phyloP scores from a whole-genome alignment of 2,329 filamentous ascomycete genomes.

The Pleurostoma richardsiae region DNA sequence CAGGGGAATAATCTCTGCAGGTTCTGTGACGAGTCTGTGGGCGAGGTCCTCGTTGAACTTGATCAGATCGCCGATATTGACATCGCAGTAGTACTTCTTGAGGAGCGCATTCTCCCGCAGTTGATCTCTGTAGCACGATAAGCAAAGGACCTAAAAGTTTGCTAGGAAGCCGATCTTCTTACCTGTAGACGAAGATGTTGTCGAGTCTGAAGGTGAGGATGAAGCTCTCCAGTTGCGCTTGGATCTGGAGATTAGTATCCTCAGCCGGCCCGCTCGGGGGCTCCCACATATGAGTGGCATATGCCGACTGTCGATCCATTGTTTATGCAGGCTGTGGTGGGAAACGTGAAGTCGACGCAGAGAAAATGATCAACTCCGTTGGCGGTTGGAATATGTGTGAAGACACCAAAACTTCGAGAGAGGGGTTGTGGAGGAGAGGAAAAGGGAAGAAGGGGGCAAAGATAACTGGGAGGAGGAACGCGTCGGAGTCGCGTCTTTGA shows the following conservation, averaged over 20 bases:
- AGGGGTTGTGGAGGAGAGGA: not conserved
- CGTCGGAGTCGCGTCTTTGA: no score
- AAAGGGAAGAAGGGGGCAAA: no score
- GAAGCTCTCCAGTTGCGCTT: conserved; percentile 80
- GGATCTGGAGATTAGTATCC: conserved; percentile 67
- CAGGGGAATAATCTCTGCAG: conserved; percentile 85
- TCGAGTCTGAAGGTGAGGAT: conserved; percentile 91
- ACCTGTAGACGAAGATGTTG: conserved; percentile 94
- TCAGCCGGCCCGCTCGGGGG: conserved; percentile 60
- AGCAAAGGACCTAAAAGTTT: conserved; percentile 1
- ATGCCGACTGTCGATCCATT: conserved; percentile 88
- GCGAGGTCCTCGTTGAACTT: conserved; percentile 95
- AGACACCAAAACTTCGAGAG: not conserved
- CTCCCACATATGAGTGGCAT: conserved; percentile 76
- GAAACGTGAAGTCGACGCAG: not conserved
- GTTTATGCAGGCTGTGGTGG: conserved; percentile 8
- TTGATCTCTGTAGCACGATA: conserved; percentile 66
- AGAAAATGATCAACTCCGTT: not conserved
- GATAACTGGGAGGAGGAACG: no score
- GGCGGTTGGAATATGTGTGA: not conserved
- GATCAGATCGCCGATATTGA: conserved; percentile 93
- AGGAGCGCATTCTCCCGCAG: conserved; percentile 90
- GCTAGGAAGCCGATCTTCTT: conserved; percentile 12
- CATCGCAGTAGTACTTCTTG: conserved; percentile 92
- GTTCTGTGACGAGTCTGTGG: conserved; percentile 82